These are phyloP conservation scores for Hericium rajendrae DNA, from an alignment of 768 basidiomycete genomes.

Conservation along the genomic window DNA sequence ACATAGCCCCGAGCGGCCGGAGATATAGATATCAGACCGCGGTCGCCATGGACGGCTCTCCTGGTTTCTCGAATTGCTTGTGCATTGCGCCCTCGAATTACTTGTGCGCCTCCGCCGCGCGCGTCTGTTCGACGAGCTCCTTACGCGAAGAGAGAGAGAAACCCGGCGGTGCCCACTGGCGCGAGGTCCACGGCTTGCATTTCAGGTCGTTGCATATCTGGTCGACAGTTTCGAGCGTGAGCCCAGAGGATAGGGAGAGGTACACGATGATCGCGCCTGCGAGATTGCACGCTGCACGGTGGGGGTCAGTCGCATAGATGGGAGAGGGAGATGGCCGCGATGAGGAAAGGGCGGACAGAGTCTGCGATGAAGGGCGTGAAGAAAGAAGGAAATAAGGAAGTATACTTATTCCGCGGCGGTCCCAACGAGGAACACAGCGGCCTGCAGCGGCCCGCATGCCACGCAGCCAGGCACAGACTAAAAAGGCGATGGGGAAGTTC, in stretches of 20 bases:
- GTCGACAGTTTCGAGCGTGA: slow-evolving; percentile 60
- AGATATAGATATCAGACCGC: neutral
- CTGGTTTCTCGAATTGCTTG: neutral
- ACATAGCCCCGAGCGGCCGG: too few relatives aligned
- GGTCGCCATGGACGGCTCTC: neutral
- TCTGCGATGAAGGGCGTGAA: slow-evolving; percentile 66
- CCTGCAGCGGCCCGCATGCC: too few relatives aligned
- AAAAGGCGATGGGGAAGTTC: slow-evolving; percentile 57
- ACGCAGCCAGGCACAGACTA: too few relatives aligned
- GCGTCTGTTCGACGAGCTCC: slow-evolving; percentile 22
- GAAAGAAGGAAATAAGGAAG: slow-evolving; percentile 18
- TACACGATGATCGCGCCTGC: slow-evolving; percentile 49
- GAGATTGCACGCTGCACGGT: slow-evolving; percentile 42
- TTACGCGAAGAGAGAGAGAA: too few relatives aligned
- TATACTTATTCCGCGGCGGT: too few relatives aligned
- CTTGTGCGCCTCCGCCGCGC: slow-evolving; percentile 30
- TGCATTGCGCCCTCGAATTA: slow-evolving; percentile 17
- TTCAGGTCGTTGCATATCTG: slow-evolving; percentile 55
- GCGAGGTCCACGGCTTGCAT: slow-evolving; percentile 60
- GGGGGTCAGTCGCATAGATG: neutral
- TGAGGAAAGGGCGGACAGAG: slow-evolving; percentile 28
- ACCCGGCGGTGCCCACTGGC: slow-evolving; percentile 43
- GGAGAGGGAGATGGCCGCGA: neutral
- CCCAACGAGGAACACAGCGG: too few relatives aligned
- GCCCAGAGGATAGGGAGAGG: slow-evolving; percentile 59